Base-by-base conservation (phyloP, 495 filamentous ascomycete genomes). In the Penicillium samsonianum region DNA sequence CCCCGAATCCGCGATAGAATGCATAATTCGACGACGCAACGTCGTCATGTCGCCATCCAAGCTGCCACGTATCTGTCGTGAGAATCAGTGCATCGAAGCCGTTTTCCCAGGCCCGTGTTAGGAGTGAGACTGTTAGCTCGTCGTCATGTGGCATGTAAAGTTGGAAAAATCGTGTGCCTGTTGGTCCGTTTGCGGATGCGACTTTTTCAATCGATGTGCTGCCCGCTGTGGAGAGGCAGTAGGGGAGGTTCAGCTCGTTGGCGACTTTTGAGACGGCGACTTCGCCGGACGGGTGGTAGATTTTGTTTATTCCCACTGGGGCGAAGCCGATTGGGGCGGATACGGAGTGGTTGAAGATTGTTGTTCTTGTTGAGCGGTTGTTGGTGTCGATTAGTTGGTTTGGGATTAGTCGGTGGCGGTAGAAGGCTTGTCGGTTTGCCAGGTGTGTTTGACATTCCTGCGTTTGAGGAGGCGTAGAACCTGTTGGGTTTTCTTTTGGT, bases 351-450 rank as follows among this genome's bases (percentile, higher is more conserved):
- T 83, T 83, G 72, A 87, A 89, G 56, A 90, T 84, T 11, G 65
- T 68, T 28, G 83, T 82, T 4, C 62, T 66, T 2, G 81, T 88
- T 63, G 87, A 84, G 8, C 84, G 78, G 17, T 57, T 59, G 59
- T 79, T 83, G 17, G 84, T 88, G 68, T 87, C 83, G 55, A 87
- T 79, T 6, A 88, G 78, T 67, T 79, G 80, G 20, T 77, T 77
- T 3, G 85, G 86, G 54, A 88, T 80, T 64, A 89, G 83, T 37
- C 82, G 78, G 71, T 87, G 86, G 1, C 84, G 80, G 74, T 80
- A 87, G 78, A 89, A 89, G 58, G 87, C 79, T 66, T 87, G 81
- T 2, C 86, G 79, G 68, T 88, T 89, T 12, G 82, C 82, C 2
- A 84, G 76, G 66, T 89, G 85, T 90, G 55, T 74, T 77, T 8